Evolutionary conservation across 495 filamentous ascomycete species (phyloP), one percentile per base, ranked within the genome.

Genomic region (Pyrenula massariospora): DNA sequence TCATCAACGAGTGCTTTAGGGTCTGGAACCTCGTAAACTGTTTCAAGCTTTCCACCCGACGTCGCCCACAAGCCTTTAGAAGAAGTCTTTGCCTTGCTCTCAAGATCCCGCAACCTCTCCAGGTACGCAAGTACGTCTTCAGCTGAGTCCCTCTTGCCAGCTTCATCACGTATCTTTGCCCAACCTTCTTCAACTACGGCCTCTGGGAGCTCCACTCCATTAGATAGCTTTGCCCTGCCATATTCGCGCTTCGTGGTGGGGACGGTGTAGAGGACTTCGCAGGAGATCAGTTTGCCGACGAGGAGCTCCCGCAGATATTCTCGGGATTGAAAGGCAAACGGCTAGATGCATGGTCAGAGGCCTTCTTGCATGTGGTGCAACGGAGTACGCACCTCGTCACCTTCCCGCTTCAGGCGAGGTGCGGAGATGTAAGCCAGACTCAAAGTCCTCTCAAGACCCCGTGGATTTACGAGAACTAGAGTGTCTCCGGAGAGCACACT

Each of bases 401-500:
- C 90, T 58, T 97, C 94, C 66, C 86, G 84, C 73, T 79, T 83
- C 62, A 97, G 68, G 61, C 89, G 83, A 0, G 94, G 94, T 15
- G 89, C 89, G 50, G 87, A 85, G 55, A 96, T 88, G 73, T 86
- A 97, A 53, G 94, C 92, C 53, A 99, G 74, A 59, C 89, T 94
- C 54, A 99, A 78, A 42, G 79, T 85, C 59, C 88, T 85, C 72
- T 97, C 94, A 67, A 80, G 75, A 54, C 77, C 76, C 24, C 84
- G 81, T 58, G 91, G 87, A 67, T 86, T 82, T 64, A 85, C 77
- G 62, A 97, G 75, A 57, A 96, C 75, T 23, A 97, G 70, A 12
- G 89, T 95, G 74, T 97, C 94, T 56, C 94, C 94, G 59, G 91
- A 96, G 58, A 91, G 74, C 51, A 93, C 91, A 56, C 83, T 86